Base-by-base conservation (phyloP, 2,329 filamentous ascomycete species). In the Mariannaea sp. region DNA sequence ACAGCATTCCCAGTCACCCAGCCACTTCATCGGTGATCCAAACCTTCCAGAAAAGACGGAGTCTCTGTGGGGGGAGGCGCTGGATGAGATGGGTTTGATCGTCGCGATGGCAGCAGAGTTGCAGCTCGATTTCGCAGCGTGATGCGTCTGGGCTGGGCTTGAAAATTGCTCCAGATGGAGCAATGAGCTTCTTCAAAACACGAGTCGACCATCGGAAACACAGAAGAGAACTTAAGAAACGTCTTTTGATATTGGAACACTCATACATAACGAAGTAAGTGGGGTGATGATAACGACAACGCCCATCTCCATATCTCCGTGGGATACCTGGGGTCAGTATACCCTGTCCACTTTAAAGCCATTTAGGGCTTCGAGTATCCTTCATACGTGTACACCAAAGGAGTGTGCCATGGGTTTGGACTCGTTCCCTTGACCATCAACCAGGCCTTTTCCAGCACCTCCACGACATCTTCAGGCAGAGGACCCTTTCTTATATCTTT, bases 381-480 rank as follows among this genome's bases (percentile, higher is more conserved):
- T 5, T 35, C 14, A 9, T 35, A 35, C 4, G 32, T 35, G 32
- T 35, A 35, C 6, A 35, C 32, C n/a, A 35, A 17, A 7, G 32
- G 32, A 17, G 32, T 35, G 17, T 53, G 45, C 40, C 36, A 55
- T 24, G 62, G 92, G 19, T 17, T 43, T 4, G 30, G 22, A 16
- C 26, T 46, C 9, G 10, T 39, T 10, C 35, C 38, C 29, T 54
- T 59, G 0, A 48, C 43, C 5, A 39, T 50, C 22, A 12, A 12
- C 58, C 56, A 60, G 3, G 58, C 58, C 39, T 39, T 33, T 9
- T 59, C 53, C 7, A 60, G 42, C 7, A 44, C 82, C 64, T 85
- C 73, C 7, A 92, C 77, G 12, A 92, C 83, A 35, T 90, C 88
- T 4, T 88, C 81, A 0, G 88, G 88, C 50, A 93, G 69, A 0